These are phyloP conservation scores for Westerdykella ornata DNA, from an alignment of 2,329 filamentous ascomycete species.

Conservation along the genomic window DNA sequence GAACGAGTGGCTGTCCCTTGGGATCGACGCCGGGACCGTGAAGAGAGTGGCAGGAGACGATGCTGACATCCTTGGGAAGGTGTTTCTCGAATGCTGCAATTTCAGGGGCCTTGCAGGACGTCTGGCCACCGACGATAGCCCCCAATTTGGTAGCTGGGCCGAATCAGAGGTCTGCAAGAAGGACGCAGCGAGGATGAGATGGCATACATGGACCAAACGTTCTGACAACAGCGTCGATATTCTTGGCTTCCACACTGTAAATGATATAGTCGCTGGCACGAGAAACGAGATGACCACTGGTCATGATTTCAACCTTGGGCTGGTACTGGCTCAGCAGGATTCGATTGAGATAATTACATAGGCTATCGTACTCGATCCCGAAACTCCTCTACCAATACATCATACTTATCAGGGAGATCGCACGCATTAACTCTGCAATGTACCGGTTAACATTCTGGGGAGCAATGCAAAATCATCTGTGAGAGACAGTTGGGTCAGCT, in stretches of 20 bases:
- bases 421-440: constrained; percentile 79
- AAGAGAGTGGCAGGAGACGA: constrained; percentile 92
- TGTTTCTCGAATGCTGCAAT: constrained; percentile 87
- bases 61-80: constrained; percentile 81
- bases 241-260: constrained; percentile 93
- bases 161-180: constrained; percentile 7
- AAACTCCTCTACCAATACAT: constrained; percentile 74
- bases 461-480: constrained; percentile 17
- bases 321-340: constrained; percentile 48
- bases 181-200: constrained; percentile 11
- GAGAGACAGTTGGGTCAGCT: constrained; percentile 29
- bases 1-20: constrained; percentile 79
- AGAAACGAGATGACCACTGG: constrained; percentile 92
- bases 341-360: constrained; percentile 29
- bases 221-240: constrained; percentile 79
- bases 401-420: constrained; percentile 84
- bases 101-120: constrained; percentile 95
- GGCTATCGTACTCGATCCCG: constrained; percentile 68
- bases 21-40: constrained; percentile 89
- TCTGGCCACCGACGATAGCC: constrained; percentile 94
- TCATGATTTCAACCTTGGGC: constrained; percentile 76
- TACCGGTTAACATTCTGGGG: constrained; percentile 17
- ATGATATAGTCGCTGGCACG: constrained; percentile 97
- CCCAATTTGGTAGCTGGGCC: constrained; percentile 79
- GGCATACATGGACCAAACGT: constrained; percentile 84